Conservation (phyloP, 2,329 filamentous ascomycete species). For the Alternaria tenuissima region DNA sequence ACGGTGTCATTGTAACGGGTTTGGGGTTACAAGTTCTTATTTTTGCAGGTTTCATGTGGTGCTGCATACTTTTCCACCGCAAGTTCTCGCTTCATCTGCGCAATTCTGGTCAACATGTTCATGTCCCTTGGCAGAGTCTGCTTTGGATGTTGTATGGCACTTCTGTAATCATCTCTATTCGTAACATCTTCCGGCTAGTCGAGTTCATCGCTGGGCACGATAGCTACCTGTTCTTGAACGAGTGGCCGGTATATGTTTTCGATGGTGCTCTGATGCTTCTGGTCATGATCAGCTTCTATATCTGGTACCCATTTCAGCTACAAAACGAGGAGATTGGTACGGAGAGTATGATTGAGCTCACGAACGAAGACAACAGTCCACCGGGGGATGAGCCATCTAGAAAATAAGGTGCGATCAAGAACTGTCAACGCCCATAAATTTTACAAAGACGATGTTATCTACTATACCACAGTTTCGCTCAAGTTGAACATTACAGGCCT, state of each 20-base stretch:
- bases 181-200: slow-evolving; percentile 56
- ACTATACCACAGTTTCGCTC: slow-evolving; percentile 21
- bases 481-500: slow-evolving; percentile 29
- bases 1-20: slow-evolving; percentile 60
- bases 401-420: neutral
- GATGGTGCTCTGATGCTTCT: slow-evolving; percentile 57
- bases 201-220: slow-evolving; percentile 52
- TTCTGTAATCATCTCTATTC: slow-evolving; percentile 53
- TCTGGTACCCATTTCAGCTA: slow-evolving; percentile 20
- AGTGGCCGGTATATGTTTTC: slow-evolving; percentile 62
- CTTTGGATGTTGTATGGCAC: slow-evolving; percentile 49
- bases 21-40: slow-evolving; percentile 65
- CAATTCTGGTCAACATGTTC: neutral
- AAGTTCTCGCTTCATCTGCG: slow-evolving; percentile 28
- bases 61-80: slow-evolving; percentile 58
- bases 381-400: neutral
- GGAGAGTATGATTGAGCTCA: slow-evolving; percentile 18
- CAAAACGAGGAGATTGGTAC: neutral
- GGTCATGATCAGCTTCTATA: slow-evolving; percentile 16
- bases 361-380: neutral
- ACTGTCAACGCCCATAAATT: neutral
- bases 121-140: slow-evolving; percentile 42
- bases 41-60: slow-evolving; percentile 63
- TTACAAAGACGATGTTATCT: neutral
- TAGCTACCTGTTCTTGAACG: slow-evolving; percentile 58